Conservation (phyloP, 108 stramenopile species). For the Thalassiosira profunda region DNA sequence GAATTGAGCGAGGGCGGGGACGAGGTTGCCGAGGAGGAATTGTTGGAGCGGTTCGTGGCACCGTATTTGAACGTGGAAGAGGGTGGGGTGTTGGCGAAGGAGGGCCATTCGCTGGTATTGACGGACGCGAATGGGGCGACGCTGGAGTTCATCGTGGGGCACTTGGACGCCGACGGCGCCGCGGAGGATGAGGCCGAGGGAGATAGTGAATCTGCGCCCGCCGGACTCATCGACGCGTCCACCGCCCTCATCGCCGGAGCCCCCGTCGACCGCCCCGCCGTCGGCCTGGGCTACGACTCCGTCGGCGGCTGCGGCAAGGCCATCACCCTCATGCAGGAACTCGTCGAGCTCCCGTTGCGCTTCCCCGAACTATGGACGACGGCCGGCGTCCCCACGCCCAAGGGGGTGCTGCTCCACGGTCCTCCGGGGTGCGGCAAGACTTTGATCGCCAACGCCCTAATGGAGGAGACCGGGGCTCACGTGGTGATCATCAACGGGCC, state of each 20-base stretch:
- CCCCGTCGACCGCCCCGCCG: slow-evolving; percentile 62
- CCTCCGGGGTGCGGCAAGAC: slow-evolving; percentile 99
- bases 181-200: slow-evolving; percentile 35
- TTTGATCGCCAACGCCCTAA: slow-evolving; percentile 94
- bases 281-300: slow-evolving; percentile 95
- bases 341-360: slow-evolving; percentile 95
- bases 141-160: slow-evolving; percentile 79
- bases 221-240: slow-evolving; percentile 60
- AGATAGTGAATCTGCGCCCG: slow-evolving; percentile 45
- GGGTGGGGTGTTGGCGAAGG: slow-evolving; percentile 54
- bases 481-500: slow-evolving; percentile 98
- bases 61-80: slow-evolving; percentile 75
- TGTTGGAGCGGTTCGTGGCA: slow-evolving; percentile 68
- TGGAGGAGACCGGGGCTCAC: slow-evolving; percentile 96
- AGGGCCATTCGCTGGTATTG: slow-evolving; percentile 62
- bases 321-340: slow-evolving; percentile 90
- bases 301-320: slow-evolving; percentile 95
- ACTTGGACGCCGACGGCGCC: slow-evolving; percentile 61
- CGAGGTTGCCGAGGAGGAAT: slow-evolving; percentile 68
- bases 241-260: slow-evolving; percentile 69
- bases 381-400: slow-evolving; percentile 96
- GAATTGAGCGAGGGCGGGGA: slow-evolving; percentile 75
- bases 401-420: slow-evolving; percentile 97
- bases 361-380: slow-evolving; percentile 97
- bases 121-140: slow-evolving; percentile 62